Conservation (phyloP, 2,329 filamentous ascomycete genomes). For the Alternaria ethzedia region DNA sequence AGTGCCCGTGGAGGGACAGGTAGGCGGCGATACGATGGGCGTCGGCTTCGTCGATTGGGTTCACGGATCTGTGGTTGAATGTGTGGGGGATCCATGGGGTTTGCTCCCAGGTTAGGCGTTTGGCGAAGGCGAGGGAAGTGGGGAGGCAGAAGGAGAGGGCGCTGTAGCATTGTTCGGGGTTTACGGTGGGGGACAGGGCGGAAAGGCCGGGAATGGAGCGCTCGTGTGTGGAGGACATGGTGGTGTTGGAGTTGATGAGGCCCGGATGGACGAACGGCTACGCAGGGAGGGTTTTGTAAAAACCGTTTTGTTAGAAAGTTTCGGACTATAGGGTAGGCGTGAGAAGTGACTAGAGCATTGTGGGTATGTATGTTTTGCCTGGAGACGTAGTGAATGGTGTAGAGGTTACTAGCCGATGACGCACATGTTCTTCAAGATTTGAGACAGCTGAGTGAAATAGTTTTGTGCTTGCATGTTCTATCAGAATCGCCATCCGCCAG, state of each 20-base stretch:
- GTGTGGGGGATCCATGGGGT: constrained; percentile 18
- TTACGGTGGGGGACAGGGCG: not conserved
- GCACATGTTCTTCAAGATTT: not conserved
- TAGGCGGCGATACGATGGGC: constrained; percentile 10
- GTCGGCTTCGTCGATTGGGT: constrained; percentile 10
- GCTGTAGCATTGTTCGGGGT: constrained; percentile 1
- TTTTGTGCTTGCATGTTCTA: not conserved
- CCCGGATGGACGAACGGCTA: not conserved
- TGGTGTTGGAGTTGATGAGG: not conserved
- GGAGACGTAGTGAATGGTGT: not conserved
- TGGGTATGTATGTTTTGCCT: not conserved
- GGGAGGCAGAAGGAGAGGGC: constrained; percentile 24
- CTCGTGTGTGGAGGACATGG: constrained; percentile 2
- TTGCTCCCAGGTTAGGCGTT: constrained; percentile 30
- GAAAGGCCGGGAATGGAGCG: constrained; percentile 1
- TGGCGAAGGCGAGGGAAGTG: constrained; percentile 25
- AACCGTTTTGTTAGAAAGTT: not conserved
- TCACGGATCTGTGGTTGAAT: not conserved
- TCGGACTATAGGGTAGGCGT: not conserved
- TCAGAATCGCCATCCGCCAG: not conserved
- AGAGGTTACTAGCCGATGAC: not conserved
- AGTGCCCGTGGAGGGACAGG: not conserved
- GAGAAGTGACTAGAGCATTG: not conserved
- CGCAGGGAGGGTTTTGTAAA: not conserved
- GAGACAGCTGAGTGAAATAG: not conserved